phyloP scores from a whole-genome alignment of 2,329 filamentous ascomycete genomes.

The Colletotrichum chlorophyti region DNA sequence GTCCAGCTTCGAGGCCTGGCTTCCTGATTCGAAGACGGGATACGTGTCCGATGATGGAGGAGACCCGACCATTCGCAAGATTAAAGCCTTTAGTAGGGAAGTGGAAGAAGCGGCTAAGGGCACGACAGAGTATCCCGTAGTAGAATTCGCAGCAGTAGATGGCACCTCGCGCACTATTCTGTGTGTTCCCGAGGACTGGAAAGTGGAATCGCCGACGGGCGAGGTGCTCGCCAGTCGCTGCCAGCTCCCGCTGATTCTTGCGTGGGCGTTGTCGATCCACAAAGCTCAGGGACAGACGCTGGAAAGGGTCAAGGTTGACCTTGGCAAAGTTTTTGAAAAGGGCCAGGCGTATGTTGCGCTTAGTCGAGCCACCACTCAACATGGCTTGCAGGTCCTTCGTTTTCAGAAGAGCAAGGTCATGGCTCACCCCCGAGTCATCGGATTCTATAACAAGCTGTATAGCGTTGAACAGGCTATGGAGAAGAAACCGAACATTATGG shows the following conservation, averaged over 20 bases:
- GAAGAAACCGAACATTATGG: constrained; percentile 41
- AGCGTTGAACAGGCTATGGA: constrained; percentile 66
- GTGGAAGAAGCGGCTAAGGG: constrained; percentile 46
- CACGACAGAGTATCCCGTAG: constrained; percentile 74
- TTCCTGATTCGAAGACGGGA: constrained; percentile 31
- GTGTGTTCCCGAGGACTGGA: constrained; percentile 90
- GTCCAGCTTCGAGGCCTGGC: constrained; percentile 43
- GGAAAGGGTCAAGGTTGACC: constrained; percentile 91
- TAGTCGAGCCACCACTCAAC: constrained; percentile 87
- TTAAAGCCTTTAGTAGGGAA: constrained; percentile 56
- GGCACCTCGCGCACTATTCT: constrained; percentile 79
- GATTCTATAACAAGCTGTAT: constrained; percentile 85
- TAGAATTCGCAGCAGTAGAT: constrained; percentile 82
- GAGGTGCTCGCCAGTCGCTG: constrained; percentile 88
- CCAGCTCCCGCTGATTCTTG: constrained; percentile 87
- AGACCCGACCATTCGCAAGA: constrained; percentile 57
- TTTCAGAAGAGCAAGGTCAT: constrained; percentile 93
- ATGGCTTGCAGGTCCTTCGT: constrained; percentile 83
- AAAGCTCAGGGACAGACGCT: constrained; percentile 97
- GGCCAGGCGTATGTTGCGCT: constrained; percentile 97
- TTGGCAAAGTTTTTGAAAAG: constrained; percentile 93
- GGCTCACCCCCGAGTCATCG: constrained; percentile 86
- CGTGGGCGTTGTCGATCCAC: constrained; percentile 97
- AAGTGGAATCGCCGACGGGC: constrained; percentile 93
- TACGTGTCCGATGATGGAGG: constrained; percentile 53